Conservation (phyloP, 2,329 filamentous ascomycete species). For the Penicillium sp. region DNA sequence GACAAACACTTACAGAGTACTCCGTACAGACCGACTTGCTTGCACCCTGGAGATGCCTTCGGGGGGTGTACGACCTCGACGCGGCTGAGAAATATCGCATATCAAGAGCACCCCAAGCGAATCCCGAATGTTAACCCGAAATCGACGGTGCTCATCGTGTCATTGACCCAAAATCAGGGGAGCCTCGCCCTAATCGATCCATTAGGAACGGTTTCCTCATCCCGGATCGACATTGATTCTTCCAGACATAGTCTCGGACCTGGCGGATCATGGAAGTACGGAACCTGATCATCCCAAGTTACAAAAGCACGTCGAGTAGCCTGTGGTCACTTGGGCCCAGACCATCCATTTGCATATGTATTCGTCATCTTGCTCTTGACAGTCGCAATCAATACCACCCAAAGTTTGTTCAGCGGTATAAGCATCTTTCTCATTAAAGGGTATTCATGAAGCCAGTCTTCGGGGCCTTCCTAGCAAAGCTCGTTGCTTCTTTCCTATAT, state of each 20-base stretch:
- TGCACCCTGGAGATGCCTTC: neutral
- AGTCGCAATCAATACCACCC: neutral
- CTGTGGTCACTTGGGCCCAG: neutral
- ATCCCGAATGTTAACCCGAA: neutral
- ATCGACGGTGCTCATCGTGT: neutral
- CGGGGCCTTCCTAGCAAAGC: neutral
- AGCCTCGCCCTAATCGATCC: slow-evolving; percentile 1
- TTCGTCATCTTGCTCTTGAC: neutral
- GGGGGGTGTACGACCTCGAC: neutral
- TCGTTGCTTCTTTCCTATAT: neutral
- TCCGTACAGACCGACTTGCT: too few relatives aligned
- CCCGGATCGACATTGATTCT: slow-evolving; percentile 23
- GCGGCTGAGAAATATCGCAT: neutral
- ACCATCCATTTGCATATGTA: neutral
- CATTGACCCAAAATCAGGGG: neutral
- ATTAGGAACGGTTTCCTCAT: slow-evolving; percentile 21
- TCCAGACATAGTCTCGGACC: neutral
- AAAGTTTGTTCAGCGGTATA: slow-evolving; percentile 1
- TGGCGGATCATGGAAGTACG: slow-evolving; percentile 1
- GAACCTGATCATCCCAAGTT: slow-evolving; percentile 1
- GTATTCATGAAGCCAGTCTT: neutral
- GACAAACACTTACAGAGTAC: neutral
- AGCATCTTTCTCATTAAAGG: neutral
- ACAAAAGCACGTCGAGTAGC: neutral
- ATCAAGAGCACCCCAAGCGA: neutral